Evolutionary conservation across 2,329 filamentous ascomycete species (phyloP).

Genomic region (Colletotrichum eleusines): DNA sequence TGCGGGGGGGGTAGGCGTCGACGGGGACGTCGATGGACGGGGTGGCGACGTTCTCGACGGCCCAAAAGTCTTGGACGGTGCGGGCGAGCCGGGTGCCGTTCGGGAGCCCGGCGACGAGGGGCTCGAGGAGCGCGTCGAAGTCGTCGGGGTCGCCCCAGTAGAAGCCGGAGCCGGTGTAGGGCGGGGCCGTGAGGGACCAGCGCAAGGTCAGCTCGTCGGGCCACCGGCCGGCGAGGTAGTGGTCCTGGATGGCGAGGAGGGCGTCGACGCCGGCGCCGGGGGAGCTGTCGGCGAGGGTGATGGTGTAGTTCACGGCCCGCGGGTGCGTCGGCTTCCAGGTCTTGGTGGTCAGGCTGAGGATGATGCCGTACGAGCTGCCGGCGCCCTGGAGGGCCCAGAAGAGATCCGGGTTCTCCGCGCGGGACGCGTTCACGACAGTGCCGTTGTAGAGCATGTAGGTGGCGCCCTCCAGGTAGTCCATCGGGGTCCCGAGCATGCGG

Average conservation of each 20-base stretch:
- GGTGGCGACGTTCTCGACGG: conserved; percentile 38
- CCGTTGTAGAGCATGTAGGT: conserved; percentile 43
- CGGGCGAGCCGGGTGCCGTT: conserved; percentile 30
- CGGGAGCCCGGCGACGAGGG: conserved; percentile 38
- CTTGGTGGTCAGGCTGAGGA: conserved; percentile 36
- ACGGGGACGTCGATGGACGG: conserved; percentile 34
- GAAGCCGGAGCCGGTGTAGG: conserved; percentile 38
- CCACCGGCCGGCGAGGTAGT: conserved; percentile 33
- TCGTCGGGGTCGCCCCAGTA: conserved; percentile 41
- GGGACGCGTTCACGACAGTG: conserved; percentile 35
- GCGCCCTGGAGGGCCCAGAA: conserved; percentile 43
- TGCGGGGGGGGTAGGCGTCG: conserved; percentile 37
- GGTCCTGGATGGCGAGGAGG: conserved; percentile 39
- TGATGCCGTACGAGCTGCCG: conserved; percentile 40
- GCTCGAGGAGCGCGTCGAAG: conserved; percentile 38
- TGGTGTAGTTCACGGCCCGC: conserved; percentile 38
- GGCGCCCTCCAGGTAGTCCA: conserved; percentile 38
- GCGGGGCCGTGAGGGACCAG: conserved; percentile 37
- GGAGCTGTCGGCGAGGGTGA: conserved; percentile 32
- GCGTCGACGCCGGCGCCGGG: conserved; percentile 30
- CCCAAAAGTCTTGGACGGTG: conserved; percentile 40
- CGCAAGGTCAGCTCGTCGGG: conserved; percentile 40
- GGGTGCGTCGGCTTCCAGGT: conserved; percentile 32
- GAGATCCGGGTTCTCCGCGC: conserved; percentile 40
- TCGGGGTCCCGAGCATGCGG: conserved; percentile 40